Evolutionary conservation across 306 rosid genomes (phyloP).

Genomic region (Potentilla sterilis): DNA sequence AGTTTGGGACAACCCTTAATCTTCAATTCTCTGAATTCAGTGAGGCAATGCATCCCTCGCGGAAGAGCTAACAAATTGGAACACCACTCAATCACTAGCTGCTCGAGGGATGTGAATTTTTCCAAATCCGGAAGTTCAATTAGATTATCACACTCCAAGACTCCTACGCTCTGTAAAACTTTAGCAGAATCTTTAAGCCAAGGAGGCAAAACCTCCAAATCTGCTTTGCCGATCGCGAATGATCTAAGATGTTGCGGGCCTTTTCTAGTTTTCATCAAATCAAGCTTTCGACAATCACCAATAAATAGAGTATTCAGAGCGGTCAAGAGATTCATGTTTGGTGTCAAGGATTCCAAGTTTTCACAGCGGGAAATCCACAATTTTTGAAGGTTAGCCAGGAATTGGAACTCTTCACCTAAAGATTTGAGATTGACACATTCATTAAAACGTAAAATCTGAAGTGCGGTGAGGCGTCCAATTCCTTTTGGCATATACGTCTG

Average conservation of each 20-base stretch:
- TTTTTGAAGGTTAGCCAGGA: neutral
- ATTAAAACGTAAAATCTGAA: rapidly evolving
- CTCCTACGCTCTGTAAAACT: neutral
- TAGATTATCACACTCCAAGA: constrained; percentile 17
- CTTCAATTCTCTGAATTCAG: neutral
- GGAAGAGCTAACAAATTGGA: neutral
- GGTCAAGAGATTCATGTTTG: neutral
- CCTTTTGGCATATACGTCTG: neutral
- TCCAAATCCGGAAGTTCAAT: constrained; percentile 21
- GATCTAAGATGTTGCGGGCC: neutral
- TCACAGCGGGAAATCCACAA: neutral
- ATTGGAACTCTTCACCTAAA: neutral
- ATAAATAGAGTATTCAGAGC: neutral
- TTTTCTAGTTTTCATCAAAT: neutral
- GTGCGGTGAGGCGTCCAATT: neutral
- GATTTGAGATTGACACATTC: neutral
- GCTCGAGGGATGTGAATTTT: neutral
- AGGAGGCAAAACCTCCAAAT: neutral
- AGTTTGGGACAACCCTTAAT: neutral
- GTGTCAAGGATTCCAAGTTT: neutral
- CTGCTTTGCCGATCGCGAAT: neutral
- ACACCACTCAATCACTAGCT: neutral
- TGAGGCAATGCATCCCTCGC: neutral
- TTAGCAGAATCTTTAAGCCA: constrained; percentile 8
- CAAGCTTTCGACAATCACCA: no score